These are phyloP conservation scores for Bruguiera parviflora DNA, from an alignment of 345 rosid species.

Conservation along the genomic window DNA sequence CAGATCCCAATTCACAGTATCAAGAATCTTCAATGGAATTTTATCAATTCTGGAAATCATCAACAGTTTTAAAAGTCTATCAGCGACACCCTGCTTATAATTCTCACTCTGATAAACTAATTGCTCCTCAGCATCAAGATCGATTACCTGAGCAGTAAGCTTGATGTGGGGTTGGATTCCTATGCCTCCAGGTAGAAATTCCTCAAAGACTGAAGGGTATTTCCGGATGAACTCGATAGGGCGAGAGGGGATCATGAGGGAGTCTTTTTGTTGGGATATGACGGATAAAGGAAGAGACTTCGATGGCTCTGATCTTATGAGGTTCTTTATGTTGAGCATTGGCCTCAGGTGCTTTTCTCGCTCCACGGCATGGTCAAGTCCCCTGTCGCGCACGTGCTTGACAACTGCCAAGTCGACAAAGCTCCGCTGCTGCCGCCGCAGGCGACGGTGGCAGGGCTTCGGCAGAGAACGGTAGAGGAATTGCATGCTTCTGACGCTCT, in stretches of 20 bases:
- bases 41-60: constrained; percentile 63
- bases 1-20: constrained; percentile 69
- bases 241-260: constrained; percentile 62
- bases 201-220: constrained; percentile 71
- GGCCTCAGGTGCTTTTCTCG: constrained; percentile 77
- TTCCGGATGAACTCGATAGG: constrained; percentile 86
- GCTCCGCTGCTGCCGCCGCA: constrained; percentile 1
- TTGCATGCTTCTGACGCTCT: constrained; percentile 8
- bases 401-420: constrained; percentile 20
- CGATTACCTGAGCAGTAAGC: constrained; percentile 69
- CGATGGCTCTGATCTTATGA: constrained; percentile 77
- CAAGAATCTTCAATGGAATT: constrained; percentile 55
- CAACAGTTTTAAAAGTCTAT: constrained; percentile 65
- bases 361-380: constrained; percentile 93
- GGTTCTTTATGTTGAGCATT: constrained; percentile 59
- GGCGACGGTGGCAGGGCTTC: no score
- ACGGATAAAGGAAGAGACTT: constrained; percentile 75
- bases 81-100: constrained; percentile 57
- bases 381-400: constrained; percentile 73
- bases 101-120: constrained; percentile 70
- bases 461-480: background rate
- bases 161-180: constrained; percentile 74
- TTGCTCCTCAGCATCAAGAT: constrained; percentile 78
- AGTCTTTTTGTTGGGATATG: constrained; percentile 47
- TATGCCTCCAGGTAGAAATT: constrained; percentile 70